These are phyloP conservation scores for Cyberlindnera veronae DNA, from an alignment of 805 yeast species.

Conservation along the genomic window DNA sequence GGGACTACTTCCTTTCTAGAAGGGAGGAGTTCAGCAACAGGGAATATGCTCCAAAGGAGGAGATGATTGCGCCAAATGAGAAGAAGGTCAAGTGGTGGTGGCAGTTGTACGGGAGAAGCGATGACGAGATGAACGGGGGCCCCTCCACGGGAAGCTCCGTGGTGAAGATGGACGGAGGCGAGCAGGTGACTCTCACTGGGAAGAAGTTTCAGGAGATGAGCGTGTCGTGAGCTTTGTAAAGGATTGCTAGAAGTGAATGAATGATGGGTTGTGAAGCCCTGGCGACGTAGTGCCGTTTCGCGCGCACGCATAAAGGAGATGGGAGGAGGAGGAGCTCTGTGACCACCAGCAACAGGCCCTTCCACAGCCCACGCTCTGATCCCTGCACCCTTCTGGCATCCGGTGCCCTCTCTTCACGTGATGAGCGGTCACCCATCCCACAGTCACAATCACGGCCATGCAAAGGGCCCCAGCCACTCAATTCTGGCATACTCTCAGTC, in stretches of 20 bases:
- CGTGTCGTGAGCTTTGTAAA: conserved; percentile 2
- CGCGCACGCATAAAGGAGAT: too few relatives aligned
- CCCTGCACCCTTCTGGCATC: too few relatives aligned
- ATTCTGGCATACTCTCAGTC: too few relatives aligned
- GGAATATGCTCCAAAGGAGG: conserved; percentile 33
- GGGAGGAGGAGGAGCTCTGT: too few relatives aligned
- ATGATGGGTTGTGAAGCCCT: too few relatives aligned
- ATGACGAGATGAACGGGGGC: conserved; percentile 56
- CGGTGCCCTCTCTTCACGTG: too few relatives aligned
- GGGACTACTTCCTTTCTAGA: conserved; percentile 90
- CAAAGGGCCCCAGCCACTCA: too few relatives aligned
- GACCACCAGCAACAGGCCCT: too few relatives aligned
- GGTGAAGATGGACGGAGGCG: neutral
- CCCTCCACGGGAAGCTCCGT: neutral
- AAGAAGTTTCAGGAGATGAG: conserved; percentile 20
- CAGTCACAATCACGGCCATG: too few relatives aligned
- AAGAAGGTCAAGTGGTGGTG: conserved; percentile 82
- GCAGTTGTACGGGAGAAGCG: conserved; percentile 73
- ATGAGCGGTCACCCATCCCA: too few relatives aligned
- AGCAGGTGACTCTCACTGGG: neutral
- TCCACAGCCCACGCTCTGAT: too few relatives aligned
- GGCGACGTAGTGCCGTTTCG: too few relatives aligned
- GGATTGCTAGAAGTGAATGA: neutral
- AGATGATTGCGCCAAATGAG: conserved; percentile 53
- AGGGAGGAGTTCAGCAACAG: conserved; percentile 62